A percentile compares a stretch with the other conserved stretches of the same genome.
Evolutionary conservation across 1,284 basidiomycete species (phyloP).

Genomic region (Tilletia walkeri): DNA sequence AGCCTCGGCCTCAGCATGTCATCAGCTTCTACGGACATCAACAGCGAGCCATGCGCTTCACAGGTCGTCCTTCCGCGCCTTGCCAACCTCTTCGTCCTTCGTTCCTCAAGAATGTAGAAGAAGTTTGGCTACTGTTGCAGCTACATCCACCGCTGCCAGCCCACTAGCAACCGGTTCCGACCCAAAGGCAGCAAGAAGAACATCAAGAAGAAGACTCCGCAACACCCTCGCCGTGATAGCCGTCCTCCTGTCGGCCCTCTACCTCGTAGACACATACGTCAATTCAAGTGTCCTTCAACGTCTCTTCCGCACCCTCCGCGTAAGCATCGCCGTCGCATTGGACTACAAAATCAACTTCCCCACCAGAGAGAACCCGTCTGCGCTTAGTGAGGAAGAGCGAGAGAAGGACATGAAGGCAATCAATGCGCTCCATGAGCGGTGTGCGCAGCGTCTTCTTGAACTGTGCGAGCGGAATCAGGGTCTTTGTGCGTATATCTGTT

Average conservation of each 20-base stretch:
- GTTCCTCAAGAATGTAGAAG: background rate
- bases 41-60: too few relatives aligned
- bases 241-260: constrained; percentile 20
- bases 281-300: constrained; percentile 36
- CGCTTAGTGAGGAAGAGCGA: background rate
- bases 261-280: constrained; percentile 33
- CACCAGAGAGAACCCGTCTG: constrained; percentile 29
- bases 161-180: background rate
- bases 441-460: constrained; percentile 38
- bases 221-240: constrained; percentile 18
- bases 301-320: constrained; percentile 38
- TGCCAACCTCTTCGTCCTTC: background rate
- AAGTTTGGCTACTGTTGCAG: background rate
- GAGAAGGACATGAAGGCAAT: constrained; percentile 31
- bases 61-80: too few relatives aligned
- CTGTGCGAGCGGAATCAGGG: constrained; percentile 48
- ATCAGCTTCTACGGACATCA: background rate
- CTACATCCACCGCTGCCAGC: background rate
- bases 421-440: constrained; percentile 39
- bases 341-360: constrained; percentile 53
- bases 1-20: constrained; percentile 5
- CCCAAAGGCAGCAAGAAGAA: background rate
- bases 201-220: background rate
- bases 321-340: constrained; percentile 38
- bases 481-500: constrained; percentile 17